Percentiles rank a stretch among this genome's conserved stretches.
phyloP scores from a whole-genome alignment of 2,329 filamentous ascomycete genomes.

The Alternaria longipes region DNA sequence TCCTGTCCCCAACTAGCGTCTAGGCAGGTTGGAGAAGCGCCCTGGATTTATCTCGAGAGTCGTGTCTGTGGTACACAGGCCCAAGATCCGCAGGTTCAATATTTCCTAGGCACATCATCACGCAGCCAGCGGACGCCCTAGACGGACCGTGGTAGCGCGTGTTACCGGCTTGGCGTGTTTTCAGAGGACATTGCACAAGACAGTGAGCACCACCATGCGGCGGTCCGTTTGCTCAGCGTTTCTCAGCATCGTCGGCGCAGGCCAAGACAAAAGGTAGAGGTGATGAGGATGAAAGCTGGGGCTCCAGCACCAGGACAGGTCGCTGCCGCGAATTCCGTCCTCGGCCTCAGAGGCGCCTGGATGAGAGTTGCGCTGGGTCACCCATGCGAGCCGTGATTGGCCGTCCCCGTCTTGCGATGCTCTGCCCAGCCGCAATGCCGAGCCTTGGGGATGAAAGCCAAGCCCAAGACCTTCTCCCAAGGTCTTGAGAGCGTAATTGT shows the following conservation, averaged over 20 bases:
- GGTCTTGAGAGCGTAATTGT: slow-evolving; percentile 42
- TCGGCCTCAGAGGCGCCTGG: slow-evolving; percentile 30
- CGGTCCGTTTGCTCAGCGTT: slow-evolving; percentile 13
- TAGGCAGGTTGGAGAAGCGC: slow-evolving; percentile 4
- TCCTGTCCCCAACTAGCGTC: slow-evolving; percentile 9
- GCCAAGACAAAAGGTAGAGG: slow-evolving; percentile 15
- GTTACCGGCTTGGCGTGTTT: slow-evolving; percentile 11
- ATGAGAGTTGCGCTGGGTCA: slow-evolving; percentile 13
- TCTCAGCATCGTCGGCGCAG: slow-evolving; percentile 19
- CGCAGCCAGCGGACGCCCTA: slow-evolving; percentile 27
- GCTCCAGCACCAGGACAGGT: slow-evolving; percentile 9
- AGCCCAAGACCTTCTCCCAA: slow-evolving; percentile 45
- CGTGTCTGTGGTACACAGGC: slow-evolving; percentile 14
- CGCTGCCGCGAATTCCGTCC: slow-evolving; percentile 41
- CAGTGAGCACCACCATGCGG: neutral
- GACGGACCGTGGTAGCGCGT: slow-evolving; percentile 27
- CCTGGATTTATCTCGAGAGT: slow-evolving; percentile 13
- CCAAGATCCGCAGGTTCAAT: slow-evolving; percentile 12
- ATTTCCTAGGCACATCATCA: slow-evolving; percentile 15
- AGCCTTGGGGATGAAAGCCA: slow-evolving; percentile 42
- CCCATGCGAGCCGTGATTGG: slow-evolving; percentile 32
- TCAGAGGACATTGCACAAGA: slow-evolving; percentile 3
- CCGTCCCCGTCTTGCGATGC: slow-evolving; percentile 19
- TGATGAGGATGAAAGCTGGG: slow-evolving; percentile 7
- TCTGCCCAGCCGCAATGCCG: slow-evolving; percentile 34